These are phyloP conservation scores for Jacaranda copaia DNA, from an alignment of 257 asterid genomes.

Conservation along the genomic window DNA sequence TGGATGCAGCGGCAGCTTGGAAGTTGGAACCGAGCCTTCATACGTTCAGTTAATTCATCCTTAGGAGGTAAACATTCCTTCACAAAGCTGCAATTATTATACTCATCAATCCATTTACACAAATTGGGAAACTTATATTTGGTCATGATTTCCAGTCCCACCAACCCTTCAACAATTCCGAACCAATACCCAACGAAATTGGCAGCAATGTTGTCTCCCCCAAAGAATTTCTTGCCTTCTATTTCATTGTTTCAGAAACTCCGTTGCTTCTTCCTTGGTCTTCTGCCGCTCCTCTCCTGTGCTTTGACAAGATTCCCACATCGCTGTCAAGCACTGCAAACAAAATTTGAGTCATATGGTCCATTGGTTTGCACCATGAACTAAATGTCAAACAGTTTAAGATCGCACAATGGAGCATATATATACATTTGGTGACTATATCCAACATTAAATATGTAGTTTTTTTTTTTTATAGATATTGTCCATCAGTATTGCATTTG, in stretches of 20 bases:
- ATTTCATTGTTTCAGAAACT: conserved; percentile 39
- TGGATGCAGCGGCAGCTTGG: neutral
- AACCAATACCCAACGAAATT: conserved; percentile 42
- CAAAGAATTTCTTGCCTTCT: conserved; percentile 48
- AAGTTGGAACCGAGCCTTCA: neutral
- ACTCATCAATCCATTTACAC: neutral
- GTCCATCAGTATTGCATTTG: too few relatives aligned
- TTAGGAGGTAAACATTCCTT: conserved; percentile 46
- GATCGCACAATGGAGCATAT: too few relatives aligned
- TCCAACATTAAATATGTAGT: too few relatives aligned
- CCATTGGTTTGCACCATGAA: too few relatives aligned
- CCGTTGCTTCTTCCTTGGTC: conserved; percentile 46
- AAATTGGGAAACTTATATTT: neutral
- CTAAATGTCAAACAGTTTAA: too few relatives aligned
- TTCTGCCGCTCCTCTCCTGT: conserved; percentile 47
- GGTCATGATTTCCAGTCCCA: neutral
- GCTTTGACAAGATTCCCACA: conserved; percentile 33
- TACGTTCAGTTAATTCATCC: conserved; percentile 26
- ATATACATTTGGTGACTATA: too few relatives aligned
- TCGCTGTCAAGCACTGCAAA: conserved; percentile 25
- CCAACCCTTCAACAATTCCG: conserved; percentile 30
- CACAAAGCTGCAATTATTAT: conserved; percentile 23
- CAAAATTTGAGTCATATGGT: too few relatives aligned
- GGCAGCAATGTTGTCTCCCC: conserved; percentile 43
- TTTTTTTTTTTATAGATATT: too few relatives aligned